These are phyloP conservation scores for Cryphonectria carpinicola DNA, from an alignment of 2,329 filamentous ascomycete species.

Conservation along the genomic window DNA sequence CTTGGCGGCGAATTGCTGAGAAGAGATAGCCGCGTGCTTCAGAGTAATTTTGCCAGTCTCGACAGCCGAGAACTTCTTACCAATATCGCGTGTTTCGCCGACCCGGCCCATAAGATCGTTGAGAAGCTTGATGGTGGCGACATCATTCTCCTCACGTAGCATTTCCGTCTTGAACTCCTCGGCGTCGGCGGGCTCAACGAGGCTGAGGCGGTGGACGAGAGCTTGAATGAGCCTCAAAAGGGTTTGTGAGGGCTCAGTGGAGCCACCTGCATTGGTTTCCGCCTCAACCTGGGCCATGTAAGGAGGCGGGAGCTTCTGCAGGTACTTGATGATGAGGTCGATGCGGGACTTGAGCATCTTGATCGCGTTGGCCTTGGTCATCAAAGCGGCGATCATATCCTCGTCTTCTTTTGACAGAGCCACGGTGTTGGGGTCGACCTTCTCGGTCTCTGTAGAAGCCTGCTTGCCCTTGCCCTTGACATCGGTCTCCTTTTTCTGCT, in stretches of 20 bases:
- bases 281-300: conserved; percentile 41
- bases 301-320: conserved; percentile 67
- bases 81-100: conserved; percentile 71
- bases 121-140: conserved; percentile 76
- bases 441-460: conserved; percentile 39
- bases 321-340: conserved; percentile 73
- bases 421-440: conserved; percentile 44
- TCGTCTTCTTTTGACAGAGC: conserved; percentile 62
- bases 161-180: conserved; percentile 71
- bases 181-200: conserved; percentile 74
- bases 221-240: conserved; percentile 89
- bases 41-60: conserved; percentile 45
- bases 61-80: conserved; percentile 71
- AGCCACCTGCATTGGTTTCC: conserved; percentile 39
- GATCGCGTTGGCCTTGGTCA: conserved; percentile 87
- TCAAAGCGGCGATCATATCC: conserved; percentile 68
- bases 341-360: conserved; percentile 87
- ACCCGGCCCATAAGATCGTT: conserved; percentile 75
- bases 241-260: conserved; percentile 61
- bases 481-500: conserved; percentile 45
- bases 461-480: conserved; percentile 58
- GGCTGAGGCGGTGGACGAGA: conserved; percentile 79
- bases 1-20: conserved; percentile 27
- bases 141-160: conserved; percentile 80
- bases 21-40: conserved; percentile 31